phyloP scores from a whole-genome alignment of 2,329 filamentous ascomycete species.

The Monosporascus ibericus region DNA sequence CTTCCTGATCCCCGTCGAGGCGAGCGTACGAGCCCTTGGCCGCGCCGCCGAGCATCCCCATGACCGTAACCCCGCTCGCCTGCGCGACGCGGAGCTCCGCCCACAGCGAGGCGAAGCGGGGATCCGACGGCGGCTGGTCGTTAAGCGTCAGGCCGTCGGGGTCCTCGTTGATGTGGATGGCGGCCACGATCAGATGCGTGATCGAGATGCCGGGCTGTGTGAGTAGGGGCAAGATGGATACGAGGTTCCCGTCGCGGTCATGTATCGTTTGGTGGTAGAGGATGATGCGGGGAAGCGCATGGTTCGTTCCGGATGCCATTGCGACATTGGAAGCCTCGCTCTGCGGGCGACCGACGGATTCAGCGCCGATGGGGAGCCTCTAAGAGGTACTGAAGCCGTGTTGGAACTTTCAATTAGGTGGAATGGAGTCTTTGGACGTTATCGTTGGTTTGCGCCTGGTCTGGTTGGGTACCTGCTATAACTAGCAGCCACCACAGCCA shows the following conservation, averaged over 20 bases:
- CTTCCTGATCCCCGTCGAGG: conserved; percentile 39
- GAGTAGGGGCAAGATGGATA: conserved; percentile 37
- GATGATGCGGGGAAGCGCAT: conserved; percentile 20
- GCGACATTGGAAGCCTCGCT: too few species aligned
- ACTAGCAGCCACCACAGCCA: too few species aligned
- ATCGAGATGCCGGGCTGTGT: conserved; percentile 29
- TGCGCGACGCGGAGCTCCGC: conserved; percentile 64
- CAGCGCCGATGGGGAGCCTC: too few species aligned
- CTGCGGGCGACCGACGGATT: too few species aligned
- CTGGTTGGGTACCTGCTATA: too few species aligned
- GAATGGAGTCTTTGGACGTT: too few species aligned
- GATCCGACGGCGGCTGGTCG: conserved; percentile 60
- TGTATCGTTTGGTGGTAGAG: conserved; percentile 37
- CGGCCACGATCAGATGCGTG: conserved; percentile 75
- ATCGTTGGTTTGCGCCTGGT: too few species aligned
- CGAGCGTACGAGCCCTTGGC: conserved; percentile 63
- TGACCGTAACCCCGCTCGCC: conserved; percentile 63
- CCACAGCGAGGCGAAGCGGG: conserved; percentile 62
- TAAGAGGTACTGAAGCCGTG: too few species aligned
- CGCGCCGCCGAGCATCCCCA: conserved; percentile 77
- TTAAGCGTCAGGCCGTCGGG: conserved; percentile 66
- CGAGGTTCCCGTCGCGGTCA: conserved; percentile 26
- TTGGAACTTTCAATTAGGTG: too few species aligned
- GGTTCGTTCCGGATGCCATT: not conserved
- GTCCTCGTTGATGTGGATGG: conserved; percentile 68